A percentile compares a stretch with the other conserved stretches of the same genome.
phyloP scores from a whole-genome alignment of 2,329 filamentous ascomycete species.

The Diaporthe amygdali region DNA sequence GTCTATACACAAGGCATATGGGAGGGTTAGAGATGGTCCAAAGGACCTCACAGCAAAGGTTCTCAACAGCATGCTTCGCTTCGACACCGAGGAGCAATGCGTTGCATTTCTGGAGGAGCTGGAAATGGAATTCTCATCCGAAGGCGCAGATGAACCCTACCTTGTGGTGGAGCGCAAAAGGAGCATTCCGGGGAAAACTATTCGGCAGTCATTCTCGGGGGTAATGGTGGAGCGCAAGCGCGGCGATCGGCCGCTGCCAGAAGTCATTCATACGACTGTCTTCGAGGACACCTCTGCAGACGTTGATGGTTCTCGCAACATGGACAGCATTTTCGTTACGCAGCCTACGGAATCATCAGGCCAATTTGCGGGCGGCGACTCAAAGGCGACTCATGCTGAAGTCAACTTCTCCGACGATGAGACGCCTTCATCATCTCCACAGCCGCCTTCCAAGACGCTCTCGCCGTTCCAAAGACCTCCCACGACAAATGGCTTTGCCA shows the following conservation, averaged over 20 bases:
- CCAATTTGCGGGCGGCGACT: neutral
- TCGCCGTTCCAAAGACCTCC: conserved; percentile 9
- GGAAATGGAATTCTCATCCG: conserved; percentile 55
- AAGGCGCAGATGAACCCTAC: conserved; percentile 40
- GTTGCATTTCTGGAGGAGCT: conserved; percentile 68
- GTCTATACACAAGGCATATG: conserved; percentile 59
- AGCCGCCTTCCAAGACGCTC: neutral
- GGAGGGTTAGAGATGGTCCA: conserved; percentile 60
- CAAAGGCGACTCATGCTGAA: neutral
- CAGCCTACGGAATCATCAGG: conserved; percentile 23
- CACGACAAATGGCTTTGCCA: neutral
- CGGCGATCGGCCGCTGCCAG: conserved; percentile 53
- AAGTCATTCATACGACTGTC: conserved; percentile 62
- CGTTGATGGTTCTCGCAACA: conserved; percentile 19
- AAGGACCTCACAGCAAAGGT: conserved; percentile 64
- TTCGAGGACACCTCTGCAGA: conserved; percentile 43
- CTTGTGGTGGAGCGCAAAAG: conserved; percentile 51
- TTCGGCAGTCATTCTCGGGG: conserved; percentile 62
- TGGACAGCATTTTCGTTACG: conserved; percentile 33
- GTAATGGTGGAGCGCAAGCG: conserved; percentile 66
- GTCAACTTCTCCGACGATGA: conserved; percentile 20
- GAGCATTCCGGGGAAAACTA: conserved; percentile 51
- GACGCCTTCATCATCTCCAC: conserved; percentile 19
- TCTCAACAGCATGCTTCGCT: conserved; percentile 64
- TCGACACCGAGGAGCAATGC: conserved; percentile 72